Conservation (phyloP, 2,329 filamentous ascomycete species). For the Phyllosticta paracitricarpa region DNA sequence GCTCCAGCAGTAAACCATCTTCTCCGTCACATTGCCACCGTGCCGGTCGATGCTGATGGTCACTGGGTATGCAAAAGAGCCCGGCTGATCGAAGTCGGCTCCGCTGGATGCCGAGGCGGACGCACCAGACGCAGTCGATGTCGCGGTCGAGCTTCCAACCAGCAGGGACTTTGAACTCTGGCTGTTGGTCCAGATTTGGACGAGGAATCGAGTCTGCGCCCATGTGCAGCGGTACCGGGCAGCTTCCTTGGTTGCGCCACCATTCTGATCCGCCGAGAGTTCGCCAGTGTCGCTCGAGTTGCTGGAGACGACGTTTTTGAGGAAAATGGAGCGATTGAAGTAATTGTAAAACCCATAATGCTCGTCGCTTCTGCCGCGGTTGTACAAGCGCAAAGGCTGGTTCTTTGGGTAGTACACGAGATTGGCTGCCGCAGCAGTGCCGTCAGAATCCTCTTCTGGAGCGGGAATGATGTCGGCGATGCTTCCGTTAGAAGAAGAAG, state of each 20-base stretch:
- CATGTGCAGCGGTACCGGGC: constrained; percentile 47
- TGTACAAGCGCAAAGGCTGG: constrained; percentile 77
- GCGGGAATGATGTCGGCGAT: constrained; percentile 50
- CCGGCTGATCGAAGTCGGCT: constrained; percentile 41
- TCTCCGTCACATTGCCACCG: constrained; percentile 43
- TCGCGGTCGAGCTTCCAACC: constrained; percentile 11
- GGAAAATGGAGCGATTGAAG: constrained; percentile 78
- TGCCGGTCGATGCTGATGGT: constrained; percentile 52
- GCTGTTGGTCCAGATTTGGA: constrained; percentile 52
- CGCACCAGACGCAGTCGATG: constrained; percentile 19
- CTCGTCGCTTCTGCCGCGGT: constrained; percentile 69
- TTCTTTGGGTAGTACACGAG: constrained; percentile 58
- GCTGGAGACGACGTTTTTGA: constrained; percentile 50
- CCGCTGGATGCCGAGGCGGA: constrained; percentile 27
- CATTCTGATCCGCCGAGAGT: constrained; percentile 37
- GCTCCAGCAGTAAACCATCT: constrained; percentile 52
- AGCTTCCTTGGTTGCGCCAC: constrained; percentile 37
- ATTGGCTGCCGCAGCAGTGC: constrained; percentile 60
- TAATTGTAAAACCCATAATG: constrained; percentile 94
- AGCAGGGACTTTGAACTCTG: constrained; percentile 28
- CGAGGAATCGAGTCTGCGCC: constrained; percentile 49
- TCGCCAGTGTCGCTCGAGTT: constrained; percentile 29
- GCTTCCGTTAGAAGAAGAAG: constrained; percentile 22
- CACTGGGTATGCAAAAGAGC: constrained; percentile 52
- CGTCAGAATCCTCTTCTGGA: constrained; percentile 54